A percentile compares a stretch with the other conserved stretches of the same genome.
These are phyloP conservation scores for Solanum pimpinellifolium DNA, from an alignment of 257 asterid species.

Conservation along the genomic window DNA sequence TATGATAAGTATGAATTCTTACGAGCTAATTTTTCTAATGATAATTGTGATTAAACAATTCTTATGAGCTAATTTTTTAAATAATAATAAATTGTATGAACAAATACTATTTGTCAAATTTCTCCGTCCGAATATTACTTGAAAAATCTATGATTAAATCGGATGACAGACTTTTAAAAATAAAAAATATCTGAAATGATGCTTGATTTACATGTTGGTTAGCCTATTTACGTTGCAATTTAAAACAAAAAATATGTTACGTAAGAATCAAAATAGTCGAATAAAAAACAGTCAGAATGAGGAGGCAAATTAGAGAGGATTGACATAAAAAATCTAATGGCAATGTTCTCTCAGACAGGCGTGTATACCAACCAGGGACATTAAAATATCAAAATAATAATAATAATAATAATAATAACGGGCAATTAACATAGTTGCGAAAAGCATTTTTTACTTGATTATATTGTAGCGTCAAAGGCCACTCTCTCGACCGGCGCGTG, in stretches of 20 bases:
- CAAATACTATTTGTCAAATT: no score
- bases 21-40: not conserved
- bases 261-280: fast-evolving
- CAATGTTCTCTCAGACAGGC: no score
- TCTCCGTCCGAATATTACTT: fast-evolving
- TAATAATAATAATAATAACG: no score
- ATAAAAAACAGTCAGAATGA: not conserved
- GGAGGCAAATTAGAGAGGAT: not conserved
- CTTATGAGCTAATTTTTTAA: not conserved
- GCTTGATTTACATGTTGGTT: no score
- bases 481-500: not conserved
- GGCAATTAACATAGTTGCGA: not conserved
- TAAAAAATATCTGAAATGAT: not conserved
- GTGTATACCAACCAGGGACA: not conserved
- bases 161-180: no score
- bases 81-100: no score
- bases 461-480: not conserved
- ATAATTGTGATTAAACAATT: not conserved
- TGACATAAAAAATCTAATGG: no score
- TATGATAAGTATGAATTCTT: not conserved
- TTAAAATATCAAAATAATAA: no score
- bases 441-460: not conserved
- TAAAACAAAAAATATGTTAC: no score
- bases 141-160: fast-evolving
- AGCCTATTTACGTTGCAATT: not conserved